Percentiles rank a stretch among this genome's conserved stretches.
Evolutionary conservation across 148 eudicot species (phyloP).

Genomic region (Rhododendron kiyosumense): DNA sequence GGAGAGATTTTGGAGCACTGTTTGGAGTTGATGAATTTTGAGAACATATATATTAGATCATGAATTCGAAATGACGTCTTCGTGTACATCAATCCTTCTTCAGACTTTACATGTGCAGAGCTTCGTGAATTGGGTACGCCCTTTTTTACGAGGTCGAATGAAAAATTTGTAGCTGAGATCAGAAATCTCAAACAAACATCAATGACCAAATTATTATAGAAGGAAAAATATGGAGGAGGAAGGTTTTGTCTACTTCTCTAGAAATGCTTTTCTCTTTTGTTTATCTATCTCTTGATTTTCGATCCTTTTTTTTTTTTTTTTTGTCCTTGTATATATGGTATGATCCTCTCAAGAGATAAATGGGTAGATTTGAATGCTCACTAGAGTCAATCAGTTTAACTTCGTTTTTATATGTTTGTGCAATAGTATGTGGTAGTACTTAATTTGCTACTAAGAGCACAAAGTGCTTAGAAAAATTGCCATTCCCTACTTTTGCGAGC

Average conservation of each 20-base stretch:
- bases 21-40: slow-evolving; percentile 27
- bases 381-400: no score
- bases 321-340: background rate
- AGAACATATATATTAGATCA: background rate
- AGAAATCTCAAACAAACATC: background rate
- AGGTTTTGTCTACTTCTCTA: background rate
- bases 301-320: background rate
- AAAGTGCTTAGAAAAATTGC: no score
- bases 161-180: no score
- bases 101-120: background rate
- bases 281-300: background rate
- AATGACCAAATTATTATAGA: background rate
- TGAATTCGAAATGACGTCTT: background rate
- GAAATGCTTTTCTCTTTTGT: background rate
- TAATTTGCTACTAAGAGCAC: no score
- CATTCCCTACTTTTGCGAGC: no score
- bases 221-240: background rate
- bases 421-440: no score
- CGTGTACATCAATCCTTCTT: background rate
- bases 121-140: background rate
- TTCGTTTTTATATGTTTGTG: no score
- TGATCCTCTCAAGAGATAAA: no score
- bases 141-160: background rate
- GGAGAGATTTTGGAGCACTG: slow-evolving; percentile 34
- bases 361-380: background rate